Percentiles rank a stretch among this genome's conserved stretches.
Evolutionary conservation across 202 grass and related monocot species (phyloP).

Genomic region (Setaria viridis): DNA sequence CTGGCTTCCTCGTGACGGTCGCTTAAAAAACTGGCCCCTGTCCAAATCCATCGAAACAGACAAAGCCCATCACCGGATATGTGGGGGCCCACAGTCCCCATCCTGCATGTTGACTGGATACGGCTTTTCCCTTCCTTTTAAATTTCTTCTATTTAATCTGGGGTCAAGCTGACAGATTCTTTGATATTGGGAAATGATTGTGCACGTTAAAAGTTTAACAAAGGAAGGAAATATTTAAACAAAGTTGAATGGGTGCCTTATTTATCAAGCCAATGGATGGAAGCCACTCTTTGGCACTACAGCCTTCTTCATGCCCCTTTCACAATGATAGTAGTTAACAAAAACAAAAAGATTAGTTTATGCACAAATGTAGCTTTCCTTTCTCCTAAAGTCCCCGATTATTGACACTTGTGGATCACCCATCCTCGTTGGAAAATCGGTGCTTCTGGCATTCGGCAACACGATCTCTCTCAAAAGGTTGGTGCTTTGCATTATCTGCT

Average conservation of each 20-base stretch:
- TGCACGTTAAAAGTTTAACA: slow-evolving; percentile 15
- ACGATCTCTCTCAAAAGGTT: slow-evolving; percentile 37
- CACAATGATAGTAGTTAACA: slow-evolving; percentile 19
- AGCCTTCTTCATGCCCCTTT: slow-evolving; percentile 12
- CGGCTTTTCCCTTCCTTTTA: not conserved
- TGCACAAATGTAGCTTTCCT: not conserved
- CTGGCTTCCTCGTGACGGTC: not conserved
- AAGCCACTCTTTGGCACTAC: slow-evolving; percentile 28
- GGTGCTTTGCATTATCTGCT: not conserved
- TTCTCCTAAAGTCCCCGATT: slow-evolving; percentile 29
- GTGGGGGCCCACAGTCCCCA: not conserved
- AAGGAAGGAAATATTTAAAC: not conserved
- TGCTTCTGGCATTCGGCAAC: slow-evolving; percentile 14
- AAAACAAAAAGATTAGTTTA: not conserved
- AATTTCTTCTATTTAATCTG: not conserved
- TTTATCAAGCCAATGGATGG: slow-evolving; percentile 15
- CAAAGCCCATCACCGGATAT: not conserved
- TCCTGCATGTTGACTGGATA: not conserved
- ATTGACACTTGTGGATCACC: slow-evolving; percentile 22
- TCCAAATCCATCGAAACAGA: slow-evolving; percentile 37
- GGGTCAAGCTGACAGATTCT: not conserved
- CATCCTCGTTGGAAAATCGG: slow-evolving; percentile 6
- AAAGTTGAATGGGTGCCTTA: slow-evolving; percentile 16
- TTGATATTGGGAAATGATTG: slow-evolving; percentile 2
- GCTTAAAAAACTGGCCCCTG: not conserved